Conservation (phyloP, 139 green algal species). For the Chlorella sp. region DNA sequence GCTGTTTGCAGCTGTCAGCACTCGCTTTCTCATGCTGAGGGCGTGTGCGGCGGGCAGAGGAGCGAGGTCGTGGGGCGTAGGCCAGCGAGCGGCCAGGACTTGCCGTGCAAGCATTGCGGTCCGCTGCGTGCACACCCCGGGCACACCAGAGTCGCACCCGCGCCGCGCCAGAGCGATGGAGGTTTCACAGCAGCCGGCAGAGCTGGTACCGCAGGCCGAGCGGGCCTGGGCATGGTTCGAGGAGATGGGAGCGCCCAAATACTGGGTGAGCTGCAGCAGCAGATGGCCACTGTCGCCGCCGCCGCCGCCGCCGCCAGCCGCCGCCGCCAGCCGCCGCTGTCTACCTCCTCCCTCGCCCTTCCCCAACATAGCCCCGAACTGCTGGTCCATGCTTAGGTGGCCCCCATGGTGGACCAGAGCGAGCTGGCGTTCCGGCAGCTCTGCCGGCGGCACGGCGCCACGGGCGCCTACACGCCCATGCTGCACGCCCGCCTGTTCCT, state of each 20-base stretch:
- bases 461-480: slow-evolving; percentile 97
- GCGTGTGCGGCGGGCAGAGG: too few species aligned
- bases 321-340: not conserved
- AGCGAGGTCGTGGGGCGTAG: too few species aligned
- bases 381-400: slow-evolving; percentile 46
- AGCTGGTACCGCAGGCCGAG: slow-evolving; percentile 40
- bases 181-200: slow-evolving; percentile 1
- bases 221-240: slow-evolving; percentile 81
- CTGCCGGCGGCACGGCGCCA: slow-evolving; percentile 87
- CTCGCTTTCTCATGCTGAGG: too few species aligned
- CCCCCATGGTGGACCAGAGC: slow-evolving; percentile 98
- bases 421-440: slow-evolving; percentile 97
- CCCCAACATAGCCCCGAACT: too few species aligned
- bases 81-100: too few species aligned
- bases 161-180: not conserved
- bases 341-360: not conserved
- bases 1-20: too few species aligned
- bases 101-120: too few species aligned
- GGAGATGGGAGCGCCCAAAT: slow-evolving; percentile 77
- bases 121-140: too few species aligned
- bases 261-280: slow-evolving; percentile 54
- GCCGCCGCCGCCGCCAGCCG: not conserved
- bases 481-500: slow-evolving; percentile 91
- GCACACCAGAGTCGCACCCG: too few species aligned
- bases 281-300: not conserved